phyloP scores from a whole-genome alignment of 306 rosid species.

The Cucurbita ficifolia region DNA sequence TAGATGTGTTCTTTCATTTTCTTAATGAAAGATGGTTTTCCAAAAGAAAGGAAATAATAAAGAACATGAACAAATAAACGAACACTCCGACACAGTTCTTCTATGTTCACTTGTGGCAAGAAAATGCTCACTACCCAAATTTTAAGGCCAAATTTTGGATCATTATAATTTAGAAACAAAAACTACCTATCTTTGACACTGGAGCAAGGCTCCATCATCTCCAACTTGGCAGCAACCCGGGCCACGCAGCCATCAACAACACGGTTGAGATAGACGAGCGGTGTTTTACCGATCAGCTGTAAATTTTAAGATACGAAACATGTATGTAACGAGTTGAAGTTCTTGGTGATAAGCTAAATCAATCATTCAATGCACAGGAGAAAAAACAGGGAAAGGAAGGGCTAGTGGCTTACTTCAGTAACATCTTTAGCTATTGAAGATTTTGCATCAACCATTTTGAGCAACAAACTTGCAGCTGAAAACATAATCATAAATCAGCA shows the following conservation, averaged over 20 bases:
- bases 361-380: background rate
- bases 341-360: background rate
- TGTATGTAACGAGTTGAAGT: background rate
- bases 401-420: conserved; percentile 46
- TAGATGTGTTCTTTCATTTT: background rate
- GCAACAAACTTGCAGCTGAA: conserved; percentile 20
- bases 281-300: conserved; percentile 72
- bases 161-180: background rate
- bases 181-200: conserved; percentile 83
- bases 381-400: background rate
- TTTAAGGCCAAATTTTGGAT: background rate
- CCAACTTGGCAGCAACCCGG: conserved; percentile 72
- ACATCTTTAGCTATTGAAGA: conserved; percentile 61
- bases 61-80: background rate
- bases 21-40: background rate
- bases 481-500: background rate
- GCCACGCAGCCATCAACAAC: conserved; percentile 65
- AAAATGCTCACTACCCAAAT: background rate
- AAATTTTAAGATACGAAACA: conserved; percentile 7
- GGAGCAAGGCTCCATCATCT: conserved; percentile 96
- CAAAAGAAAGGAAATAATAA: background rate
- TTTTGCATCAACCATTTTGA: conserved; percentile 61
- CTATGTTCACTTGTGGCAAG: background rate
- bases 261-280: conserved; percentile 74
- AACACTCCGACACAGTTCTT: background rate